Base-by-base conservation (phyloP, 1,284 basidiomycete genomes). In the Trichosporon sp. region DNA sequence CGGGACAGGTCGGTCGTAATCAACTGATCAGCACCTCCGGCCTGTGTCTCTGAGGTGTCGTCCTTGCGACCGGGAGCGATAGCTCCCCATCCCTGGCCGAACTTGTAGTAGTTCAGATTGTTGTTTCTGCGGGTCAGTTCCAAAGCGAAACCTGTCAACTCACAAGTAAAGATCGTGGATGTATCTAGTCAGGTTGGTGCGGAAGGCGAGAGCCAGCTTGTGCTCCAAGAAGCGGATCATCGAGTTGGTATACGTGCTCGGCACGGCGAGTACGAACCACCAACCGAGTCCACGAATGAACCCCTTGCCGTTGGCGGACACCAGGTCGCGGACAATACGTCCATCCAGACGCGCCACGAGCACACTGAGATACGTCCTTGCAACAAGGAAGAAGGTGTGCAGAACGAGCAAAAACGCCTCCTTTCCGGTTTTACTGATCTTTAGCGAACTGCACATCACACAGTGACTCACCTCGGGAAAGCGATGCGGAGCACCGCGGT, bases 211-310 rank as follows among this genome's bases (percentile, higher is more conserved):
- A 0, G 93, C 87, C 2, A 99, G 85, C 70, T 91, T 92, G n/a
- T 89, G 87, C 81, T 98, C 94, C 0, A 98, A 83, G 77, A 92
- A 91, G 21, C 90, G 88, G 65, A 96, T 91, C 91, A 98, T 95
- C 1, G 92, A 89, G 76, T 99, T 98, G 0, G 95, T 98, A 76
- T 95, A 95, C 19, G 92, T 95, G 73, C 91, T 93, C 0, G 95
- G 95, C 27, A 98, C 84, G 0, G 93, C 92, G 7, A 99, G 84
- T 6, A 87, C 81, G 74, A 95, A 96, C 95, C 95, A 98, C 65
- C 92, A 83, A 0, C 85, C 89, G 0, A 98, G 81, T 0, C 94
- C 94, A 59, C 85, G 85, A 14, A 92, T 68, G 80, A 98, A 97
- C 0, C 92, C 93, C 61, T 84, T 85, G 0, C 87, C 90, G 74